Base-by-base conservation (phyloP, 495 filamentous ascomycete species). In the Neohortaea acidophila region DNA sequence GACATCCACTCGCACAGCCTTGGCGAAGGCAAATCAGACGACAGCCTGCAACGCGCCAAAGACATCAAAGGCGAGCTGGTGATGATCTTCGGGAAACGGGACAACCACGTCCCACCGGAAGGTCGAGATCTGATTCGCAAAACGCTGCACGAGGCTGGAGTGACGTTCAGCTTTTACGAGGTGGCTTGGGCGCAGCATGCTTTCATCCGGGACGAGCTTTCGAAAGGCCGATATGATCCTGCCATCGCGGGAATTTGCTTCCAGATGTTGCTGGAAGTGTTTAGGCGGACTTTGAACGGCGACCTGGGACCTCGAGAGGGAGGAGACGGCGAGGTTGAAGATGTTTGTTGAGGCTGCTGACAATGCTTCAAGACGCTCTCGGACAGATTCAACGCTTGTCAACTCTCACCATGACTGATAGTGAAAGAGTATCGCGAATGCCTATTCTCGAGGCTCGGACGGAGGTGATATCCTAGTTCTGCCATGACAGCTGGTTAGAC, bases 171-270 rank as follows among this genome's bases (percentile, higher is more conserved):
- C 53, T 94, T 79, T 49, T 86, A 92, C 58, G 87, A 96, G 56
- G 69, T 79, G 41, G 80, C 86, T 13, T 84, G 83, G 72, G 83
- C 87, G 15, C 87, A 96, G 55, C 87, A 91, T 64, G 84, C 85
- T 0, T 96, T 96, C 51, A 93, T 96, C 52, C 72, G 87, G n/a
- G 87, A 94, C 52, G 87, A 96, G 60, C 64, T 86, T 31, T 84
- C 77, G 53, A 96, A 94, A 62, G 85, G 85, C 4, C 70, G 87
- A 10, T 96, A 93, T 49, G 87, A 96, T 48, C 83, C 87, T 0
- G 80, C 77, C 2, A 72, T 96, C 38, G 74, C 73, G 9, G 84
- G 82, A 54, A 69, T 81, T n/a, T 93, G 86, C 60, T 94, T 92
- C 53, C 79, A 87, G 68, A 81, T 94, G 56, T 56, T 96, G 44